Percentiles rank a stretch among this genome's conserved stretches.
Conservation (phyloP, 371 early-diverging fungal genomes). For the Basidiobolus meristosporus region DNA sequence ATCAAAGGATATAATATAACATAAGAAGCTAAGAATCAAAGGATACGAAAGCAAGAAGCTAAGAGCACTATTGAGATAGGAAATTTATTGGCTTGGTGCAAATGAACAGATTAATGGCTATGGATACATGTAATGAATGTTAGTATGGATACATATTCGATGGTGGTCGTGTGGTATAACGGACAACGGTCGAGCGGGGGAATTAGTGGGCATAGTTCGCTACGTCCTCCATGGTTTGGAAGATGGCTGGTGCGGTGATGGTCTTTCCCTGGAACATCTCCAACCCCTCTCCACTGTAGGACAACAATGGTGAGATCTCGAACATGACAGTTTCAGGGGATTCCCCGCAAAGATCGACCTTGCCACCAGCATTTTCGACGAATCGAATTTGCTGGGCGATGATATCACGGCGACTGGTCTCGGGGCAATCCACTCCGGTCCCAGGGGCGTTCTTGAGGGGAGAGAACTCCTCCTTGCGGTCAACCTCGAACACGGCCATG, state of each 20-base stretch:
- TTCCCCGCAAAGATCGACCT: conserved; percentile 30
- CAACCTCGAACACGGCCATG: conserved; percentile 82
- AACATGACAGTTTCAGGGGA: conserved; percentile 25
- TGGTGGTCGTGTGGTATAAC: too few species aligned
- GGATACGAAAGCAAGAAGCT: too few species aligned
- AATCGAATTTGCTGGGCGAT: conserved; percentile 70
- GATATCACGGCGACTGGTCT: conserved; percentile 79
- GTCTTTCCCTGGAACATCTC: conserved; percentile 17
- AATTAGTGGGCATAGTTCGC: too few species aligned
- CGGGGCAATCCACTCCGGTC: conserved; percentile 70
- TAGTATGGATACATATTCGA: too few species aligned
- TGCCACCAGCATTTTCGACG: conserved; percentile 69
- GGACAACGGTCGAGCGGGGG: too few species aligned
- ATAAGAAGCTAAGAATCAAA: too few species aligned
- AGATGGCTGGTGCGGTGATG: background rate
- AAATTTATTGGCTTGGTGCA: too few species aligned
- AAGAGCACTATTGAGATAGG: too few species aligned
- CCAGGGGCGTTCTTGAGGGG: conserved; percentile 97
- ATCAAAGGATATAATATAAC: too few species aligned
- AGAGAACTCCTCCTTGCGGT: conserved; percentile 85
- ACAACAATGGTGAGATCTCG: conserved; percentile 80
- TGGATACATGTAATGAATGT: too few species aligned
- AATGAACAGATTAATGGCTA: too few species aligned
- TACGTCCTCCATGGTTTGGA: background rate
- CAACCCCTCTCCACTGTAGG: conserved; percentile 88